Percentiles rank a stretch among this genome's conserved stretches.
Conservation (phyloP, 2,329 filamentous ascomycete genomes). For the Cercospora sesami region DNA sequence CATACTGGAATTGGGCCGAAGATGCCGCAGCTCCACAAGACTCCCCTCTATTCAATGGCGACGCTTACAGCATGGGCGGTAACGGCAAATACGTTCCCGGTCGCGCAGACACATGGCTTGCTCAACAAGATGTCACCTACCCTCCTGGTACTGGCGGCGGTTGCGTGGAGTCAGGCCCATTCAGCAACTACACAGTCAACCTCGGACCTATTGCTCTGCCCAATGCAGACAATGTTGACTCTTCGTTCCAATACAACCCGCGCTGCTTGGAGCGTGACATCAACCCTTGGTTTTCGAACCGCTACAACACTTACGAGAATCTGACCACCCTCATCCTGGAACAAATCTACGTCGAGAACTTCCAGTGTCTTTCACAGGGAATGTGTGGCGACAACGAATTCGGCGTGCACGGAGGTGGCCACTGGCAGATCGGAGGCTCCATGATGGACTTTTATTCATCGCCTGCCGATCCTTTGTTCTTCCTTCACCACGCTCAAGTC, state of each 20-base stretch:
- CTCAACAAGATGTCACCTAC: constrained; percentile 38
- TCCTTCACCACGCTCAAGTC: constrained; percentile 52
- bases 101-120: constrained; percentile 34
- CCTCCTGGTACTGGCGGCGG: constrained; percentile 58
- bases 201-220: constrained; percentile 36
- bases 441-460: constrained; percentile 49
- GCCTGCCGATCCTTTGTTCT: constrained; percentile 53
- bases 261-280: constrained; percentile 29
- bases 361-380: constrained; percentile 36
- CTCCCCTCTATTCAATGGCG: constrained; percentile 57
- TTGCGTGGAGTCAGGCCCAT: constrained; percentile 55
- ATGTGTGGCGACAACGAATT: constrained; percentile 35
- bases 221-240: constrained; percentile 35
- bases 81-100: constrained; percentile 36
- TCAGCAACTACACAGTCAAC: constrained; percentile 46
- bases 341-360: constrained; percentile 30
- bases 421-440: constrained; percentile 50
- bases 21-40: constrained; percentile 38
- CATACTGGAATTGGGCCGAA: constrained; percentile 38
- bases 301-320: constrained; percentile 28
- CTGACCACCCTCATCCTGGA: constrained; percentile 26
- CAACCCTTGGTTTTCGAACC: constrained; percentile 27
- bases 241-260: constrained; percentile 29
- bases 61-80: constrained; percentile 45
- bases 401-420: constrained; percentile 48